Percentiles rank a stretch among this genome's conserved stretches.
Evolutionary conservation across 2,329 filamentous ascomycete genomes (phyloP).

Genomic region (Xylariaceae sp.): DNA sequence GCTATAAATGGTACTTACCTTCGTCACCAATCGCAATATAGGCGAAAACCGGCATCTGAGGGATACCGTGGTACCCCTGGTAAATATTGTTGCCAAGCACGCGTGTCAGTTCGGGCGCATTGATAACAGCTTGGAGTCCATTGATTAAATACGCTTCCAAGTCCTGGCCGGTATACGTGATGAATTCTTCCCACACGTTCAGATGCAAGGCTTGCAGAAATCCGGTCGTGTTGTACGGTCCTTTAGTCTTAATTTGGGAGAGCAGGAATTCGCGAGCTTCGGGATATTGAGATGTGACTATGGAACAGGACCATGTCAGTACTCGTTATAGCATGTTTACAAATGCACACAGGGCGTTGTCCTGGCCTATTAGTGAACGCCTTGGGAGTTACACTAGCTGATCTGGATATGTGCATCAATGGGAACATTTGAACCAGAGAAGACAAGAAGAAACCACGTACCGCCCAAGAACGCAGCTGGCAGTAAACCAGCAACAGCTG

Average conservation of each 20-base stretch:
- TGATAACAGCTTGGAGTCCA: background rate
- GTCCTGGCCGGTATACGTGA: slow-evolving; percentile 1
- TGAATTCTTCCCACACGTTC: background rate
- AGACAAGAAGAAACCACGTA: background rate
- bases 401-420: background rate
- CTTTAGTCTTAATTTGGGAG: slow-evolving; percentile 7
- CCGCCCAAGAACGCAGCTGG: background rate
- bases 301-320: background rate
- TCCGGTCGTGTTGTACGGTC: slow-evolving; percentile 3
- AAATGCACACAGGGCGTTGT: background rate
- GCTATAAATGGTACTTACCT: background rate
- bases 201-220: slow-evolving; percentile 6
- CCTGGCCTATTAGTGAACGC: background rate
- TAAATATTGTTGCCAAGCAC: slow-evolving; percentile 2
- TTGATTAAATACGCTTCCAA: slow-evolving; percentile 5
- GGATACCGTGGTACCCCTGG: slow-evolving; percentile 5
- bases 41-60: slow-evolving; percentile 9
- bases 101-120: background rate
- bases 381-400: background rate
- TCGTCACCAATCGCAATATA: slow-evolving; percentile 9
- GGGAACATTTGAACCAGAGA: background rate
- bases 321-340: no score
- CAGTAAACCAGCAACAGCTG: no score
- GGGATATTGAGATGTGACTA: slow-evolving; percentile 10
- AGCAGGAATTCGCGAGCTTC: slow-evolving; percentile 2